Conservation (phyloP, 768 basidiomycete species). For the Lactifluus volemus region DNA sequence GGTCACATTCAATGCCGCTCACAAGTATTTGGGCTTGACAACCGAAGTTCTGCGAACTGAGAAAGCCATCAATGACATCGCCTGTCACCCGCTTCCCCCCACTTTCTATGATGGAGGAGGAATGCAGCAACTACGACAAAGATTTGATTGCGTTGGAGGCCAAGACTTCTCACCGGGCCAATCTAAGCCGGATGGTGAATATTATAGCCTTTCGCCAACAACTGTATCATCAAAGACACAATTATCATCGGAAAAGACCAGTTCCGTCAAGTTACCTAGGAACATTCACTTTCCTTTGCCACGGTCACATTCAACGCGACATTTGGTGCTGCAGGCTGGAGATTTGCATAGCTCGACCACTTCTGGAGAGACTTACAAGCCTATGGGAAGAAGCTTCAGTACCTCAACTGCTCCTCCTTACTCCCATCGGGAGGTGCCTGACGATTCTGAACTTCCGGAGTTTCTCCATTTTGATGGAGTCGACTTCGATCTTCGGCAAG, state of each 20-base stretch:
- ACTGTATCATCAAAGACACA: constrained; percentile 18
- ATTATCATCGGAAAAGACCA: constrained; percentile 24
- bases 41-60: constrained; percentile 93
- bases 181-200: constrained; percentile 47
- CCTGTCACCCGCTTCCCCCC: constrained; percentile 86
- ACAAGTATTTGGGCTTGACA: constrained; percentile 91
- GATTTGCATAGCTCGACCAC: constrained; percentile 59
- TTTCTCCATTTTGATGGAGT: constrained; percentile 36
- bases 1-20: constrained; percentile 96
- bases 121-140: constrained; percentile 77
- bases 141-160: constrained; percentile 56
- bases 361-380: constrained; percentile 35
- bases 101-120: constrained; percentile 92
- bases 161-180: constrained; percentile 26
- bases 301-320: constrained; percentile 35
- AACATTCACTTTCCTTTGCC: constrained; percentile 17
- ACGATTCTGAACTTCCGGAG: constrained; percentile 4
- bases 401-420: constrained; percentile 10
- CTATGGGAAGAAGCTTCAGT: constrained; percentile 18
- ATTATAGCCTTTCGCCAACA: constrained; percentile 34
- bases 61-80: constrained; percentile 94
- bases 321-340: constrained; percentile 67
- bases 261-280: constrained; percentile 15
- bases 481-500: constrained; percentile 91
- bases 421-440: constrained; percentile 13